Conservation (phyloP, 805 yeast genomes). For the Groenewaldozyma salmanticensis region DNA sequence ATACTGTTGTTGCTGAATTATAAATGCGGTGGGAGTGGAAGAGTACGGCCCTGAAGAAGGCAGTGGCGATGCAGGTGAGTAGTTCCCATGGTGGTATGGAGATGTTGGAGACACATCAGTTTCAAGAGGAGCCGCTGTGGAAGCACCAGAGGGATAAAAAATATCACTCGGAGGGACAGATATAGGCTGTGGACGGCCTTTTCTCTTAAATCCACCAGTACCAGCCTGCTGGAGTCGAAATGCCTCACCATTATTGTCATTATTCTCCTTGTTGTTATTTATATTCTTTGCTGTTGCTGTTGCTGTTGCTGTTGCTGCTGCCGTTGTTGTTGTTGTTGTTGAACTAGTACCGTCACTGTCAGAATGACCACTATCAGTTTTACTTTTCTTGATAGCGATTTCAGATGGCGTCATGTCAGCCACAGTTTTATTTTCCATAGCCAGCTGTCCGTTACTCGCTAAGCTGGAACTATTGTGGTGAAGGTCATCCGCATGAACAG, state of each 20-base stretch:
- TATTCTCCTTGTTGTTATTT: too few species aligned
- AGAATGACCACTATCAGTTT: neutral
- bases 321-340: too few species aligned
- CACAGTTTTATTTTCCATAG: neutral
- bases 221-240: too few species aligned
- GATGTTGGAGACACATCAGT: neutral
- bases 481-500: constrained; percentile 55
- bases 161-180: neutral
- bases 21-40: too few species aligned
- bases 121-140: neutral
- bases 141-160: too few species aligned
- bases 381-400: neutral
- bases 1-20: constrained; percentile 8
- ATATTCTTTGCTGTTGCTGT: constrained; percentile 5
- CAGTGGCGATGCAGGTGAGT: neutral
- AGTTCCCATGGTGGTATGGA: neutral
- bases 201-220: neutral
- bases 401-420: neutral
- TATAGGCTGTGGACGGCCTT: neutral
- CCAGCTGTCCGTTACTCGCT: neutral
- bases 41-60: too few species aligned
- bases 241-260: too few species aligned
- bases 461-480: too few species aligned
- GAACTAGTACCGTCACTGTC: neutral
- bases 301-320: constrained; percentile 7